Conservation (phyloP, 2,329 filamentous ascomycete species). For the Clarireedia monteithiana region DNA sequence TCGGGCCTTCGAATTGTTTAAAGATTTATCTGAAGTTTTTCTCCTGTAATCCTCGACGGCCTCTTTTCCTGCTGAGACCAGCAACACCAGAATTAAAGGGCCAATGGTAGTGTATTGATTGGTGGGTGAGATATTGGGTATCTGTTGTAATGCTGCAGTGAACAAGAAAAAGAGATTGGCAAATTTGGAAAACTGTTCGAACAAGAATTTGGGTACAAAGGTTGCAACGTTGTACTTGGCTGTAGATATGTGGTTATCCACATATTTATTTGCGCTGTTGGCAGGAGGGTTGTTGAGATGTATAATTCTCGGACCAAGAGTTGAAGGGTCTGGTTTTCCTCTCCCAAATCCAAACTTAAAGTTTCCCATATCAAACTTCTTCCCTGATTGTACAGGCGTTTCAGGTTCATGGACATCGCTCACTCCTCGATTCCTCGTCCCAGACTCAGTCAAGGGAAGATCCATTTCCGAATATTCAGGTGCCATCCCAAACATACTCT, state of each 20-base stretch:
- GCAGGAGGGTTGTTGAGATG: slow-evolving; percentile 94
- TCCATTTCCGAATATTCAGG: slow-evolving; percentile 96
- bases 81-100: slow-evolving; percentile 78
- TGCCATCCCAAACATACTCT: slow-evolving; percentile 84
- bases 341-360: slow-evolving; percentile 92
- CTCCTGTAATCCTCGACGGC: slow-evolving; percentile 88
- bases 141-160: slow-evolving; percentile 88
- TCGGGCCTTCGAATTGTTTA: slow-evolving; percentile 82
- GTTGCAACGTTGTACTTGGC: slow-evolving; percentile 94
- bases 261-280: slow-evolving; percentile 81
- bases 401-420: slow-evolving; percentile 37
- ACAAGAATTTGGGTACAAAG: slow-evolving; percentile 93
- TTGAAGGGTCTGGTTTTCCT: slow-evolving; percentile 80
- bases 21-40: slow-evolving; percentile 73
- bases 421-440: slow-evolving; percentile 37
- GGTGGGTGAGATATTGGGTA: slow-evolving; percentile 88
- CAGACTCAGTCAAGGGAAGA: slow-evolving; percentile 79
- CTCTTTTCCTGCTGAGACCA: slow-evolving; percentile 95
- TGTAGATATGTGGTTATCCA: slow-evolving; percentile 95
- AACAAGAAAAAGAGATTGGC: slow-evolving; percentile 99
- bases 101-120: slow-evolving; percentile 95
- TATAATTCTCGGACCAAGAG: slow-evolving; percentile 84
- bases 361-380: slow-evolving; percentile 60
- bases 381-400: slow-evolving; percentile 36
- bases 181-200: slow-evolving; percentile 98